Conservation (phyloP, 768 basidiomycete species). For the Suillus cothurnatus region DNA sequence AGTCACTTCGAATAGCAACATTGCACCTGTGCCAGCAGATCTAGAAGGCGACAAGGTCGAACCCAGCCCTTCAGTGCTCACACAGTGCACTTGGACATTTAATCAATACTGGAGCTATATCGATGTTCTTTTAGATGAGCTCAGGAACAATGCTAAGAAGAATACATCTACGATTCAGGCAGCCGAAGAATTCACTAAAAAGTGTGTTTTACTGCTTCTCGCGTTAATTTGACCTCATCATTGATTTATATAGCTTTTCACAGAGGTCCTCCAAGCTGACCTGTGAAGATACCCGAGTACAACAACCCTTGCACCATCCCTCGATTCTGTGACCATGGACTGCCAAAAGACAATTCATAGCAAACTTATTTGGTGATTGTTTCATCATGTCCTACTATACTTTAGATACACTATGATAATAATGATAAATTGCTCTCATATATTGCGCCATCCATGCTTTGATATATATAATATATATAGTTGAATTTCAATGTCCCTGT, state of each 20-base stretch:
- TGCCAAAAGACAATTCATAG: slow-evolving; percentile 10
- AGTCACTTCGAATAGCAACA: neutral
- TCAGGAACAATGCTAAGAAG: slow-evolving; percentile 7
- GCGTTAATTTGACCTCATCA: neutral
- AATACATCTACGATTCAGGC: neutral
- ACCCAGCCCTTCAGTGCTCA: neutral
- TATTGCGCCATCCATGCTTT: neutral
- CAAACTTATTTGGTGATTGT: slow-evolving; percentile 11
- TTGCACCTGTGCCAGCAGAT: neutral
- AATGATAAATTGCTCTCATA: neutral
- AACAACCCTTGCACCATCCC: neutral
- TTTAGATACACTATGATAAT: neutral
- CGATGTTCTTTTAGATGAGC: neutral
- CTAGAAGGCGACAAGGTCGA: neutral
- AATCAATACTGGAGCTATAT: slow-evolving; percentile 9
- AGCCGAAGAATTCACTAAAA: neutral
- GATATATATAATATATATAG: neutral
- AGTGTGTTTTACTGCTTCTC: slow-evolving; percentile 3
- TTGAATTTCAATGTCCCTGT: too few relatives aligned
- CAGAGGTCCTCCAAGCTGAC: slow-evolving; percentile 4
- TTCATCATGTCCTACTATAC: neutral
- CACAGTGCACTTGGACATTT: slow-evolving; percentile 1
- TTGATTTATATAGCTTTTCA: slow-evolving; percentile 10
- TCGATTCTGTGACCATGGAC: slow-evolving; percentile 6
- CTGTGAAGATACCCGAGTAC: slow-evolving; percentile 7